Evolutionary conservation across 2,329 filamentous ascomycete species (phyloP).

Genomic region (Rachicladosporium sp.): DNA sequence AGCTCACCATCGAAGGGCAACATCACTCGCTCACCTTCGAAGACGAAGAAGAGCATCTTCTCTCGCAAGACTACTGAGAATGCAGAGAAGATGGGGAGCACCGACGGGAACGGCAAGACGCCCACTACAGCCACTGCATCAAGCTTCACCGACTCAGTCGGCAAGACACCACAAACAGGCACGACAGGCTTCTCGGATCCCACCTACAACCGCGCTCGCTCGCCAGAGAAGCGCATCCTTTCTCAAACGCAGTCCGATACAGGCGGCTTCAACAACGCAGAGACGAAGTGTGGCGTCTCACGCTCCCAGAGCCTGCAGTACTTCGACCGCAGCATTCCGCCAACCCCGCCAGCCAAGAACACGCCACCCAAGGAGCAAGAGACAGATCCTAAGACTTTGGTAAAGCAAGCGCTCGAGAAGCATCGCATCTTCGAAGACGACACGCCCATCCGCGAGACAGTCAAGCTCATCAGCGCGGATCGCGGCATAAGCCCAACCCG

Average conservation of each 20-base stretch:
- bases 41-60: slow-evolving; percentile 14
- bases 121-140: background rate
- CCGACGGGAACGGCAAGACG: background rate
- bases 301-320: slow-evolving; percentile 20
- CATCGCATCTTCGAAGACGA: background rate
- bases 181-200: slow-evolving; percentile 8
- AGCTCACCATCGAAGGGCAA: slow-evolving; percentile 11
- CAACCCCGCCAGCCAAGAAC: slow-evolving; percentile 33
- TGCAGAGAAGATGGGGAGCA: slow-evolving; percentile 1
- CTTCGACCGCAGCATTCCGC: slow-evolving; percentile 19
- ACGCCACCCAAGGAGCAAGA: slow-evolving; percentile 25
- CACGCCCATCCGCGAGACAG: slow-evolving; percentile 1
- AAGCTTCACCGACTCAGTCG: background rate
- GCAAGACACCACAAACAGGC: slow-evolving; percentile 8
- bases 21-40: slow-evolving; percentile 17
- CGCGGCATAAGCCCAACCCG: slow-evolving; percentile 14
- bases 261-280: slow-evolving; percentile 4
- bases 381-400: background rate
- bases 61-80: slow-evolving; percentile 5
- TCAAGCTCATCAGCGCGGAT: slow-evolving; percentile 9
- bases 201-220: slow-evolving; percentile 6
- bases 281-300: slow-evolving; percentile 6
- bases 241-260: slow-evolving; percentile 8
- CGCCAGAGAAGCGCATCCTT: slow-evolving; percentile 6
- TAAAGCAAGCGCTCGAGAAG: background rate